Evolutionary conservation across 257 asterid genomes (phyloP), one percentile per base, ranked within the genome.

Genomic region (Coffea eugenioides): DNA sequence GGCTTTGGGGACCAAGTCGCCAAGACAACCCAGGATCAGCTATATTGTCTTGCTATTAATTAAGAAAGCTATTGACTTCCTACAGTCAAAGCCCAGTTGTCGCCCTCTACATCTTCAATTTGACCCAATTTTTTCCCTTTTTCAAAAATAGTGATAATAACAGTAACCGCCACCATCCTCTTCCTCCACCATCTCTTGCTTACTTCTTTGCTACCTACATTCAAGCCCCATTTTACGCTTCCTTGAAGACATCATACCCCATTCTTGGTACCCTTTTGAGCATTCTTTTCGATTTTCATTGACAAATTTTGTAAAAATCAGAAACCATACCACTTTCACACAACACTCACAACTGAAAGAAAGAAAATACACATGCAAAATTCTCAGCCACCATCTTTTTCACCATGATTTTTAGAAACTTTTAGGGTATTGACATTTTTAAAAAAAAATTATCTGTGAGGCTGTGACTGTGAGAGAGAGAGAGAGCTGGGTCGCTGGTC

Each of bases 301-400:
- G 25, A 56, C 9, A 7, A 8, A 4, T 41, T 23, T 56, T 59
- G 6, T 27, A 34, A 6, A 59, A 21, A 46, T 11, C 15, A 21
- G 25, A 62, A 61, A 41, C 8, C 65, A 49, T 36, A 0, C 23
- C 65, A 65, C 11, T 46, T 45, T 25, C 46, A 9, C 69, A 20
- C 46, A 23, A 16, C 45, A 79, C 25, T 71, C 1, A 46, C 16
- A 74, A 80, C 41, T 16, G 13, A 57, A 14, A 27, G 75, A 21
- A 3, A 64, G 45, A 3, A 6, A 3, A 6, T 0, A 67, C 39
- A 62, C 70, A 91, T 88, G 94, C 87, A 80, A 66, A 71, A 81
- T 52, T 72, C 67, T 61, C 51, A 73, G 69, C 27, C 27, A 27
- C 27, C 27, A 27, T 27, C 27, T 27, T 27, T 27, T 27, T 27